Base-by-base conservation (phyloP, 441 rosid species). In the Arabidopsis hybrid region DNA sequence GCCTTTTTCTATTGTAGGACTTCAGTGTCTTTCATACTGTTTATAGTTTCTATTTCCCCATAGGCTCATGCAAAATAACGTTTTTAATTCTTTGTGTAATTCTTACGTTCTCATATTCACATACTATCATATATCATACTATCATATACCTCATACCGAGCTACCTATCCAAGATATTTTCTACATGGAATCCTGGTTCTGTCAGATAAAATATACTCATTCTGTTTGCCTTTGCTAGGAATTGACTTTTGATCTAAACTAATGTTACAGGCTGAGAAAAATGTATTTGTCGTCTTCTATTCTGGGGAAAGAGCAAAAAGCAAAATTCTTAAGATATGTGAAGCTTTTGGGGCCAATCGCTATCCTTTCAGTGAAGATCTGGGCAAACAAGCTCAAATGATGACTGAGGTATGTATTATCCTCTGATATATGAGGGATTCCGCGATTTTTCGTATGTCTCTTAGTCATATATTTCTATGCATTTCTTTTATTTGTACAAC, bases 341-440 rank as follows among this genome's bases (percentile, higher is more conserved):
- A 95, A 73, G 97, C 96, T 69, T 91, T 92, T 88, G 99, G 94
- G 34, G 97, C 99, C 69, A 94, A 89, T 73, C 95, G 93, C 39
- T 94, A 94, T 80, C 80, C 93, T 70, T 92, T 92, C 82, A 79
- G 85, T 35, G 97, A 90, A 79, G 97, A 91, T 13, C 62, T 85
- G 31, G 85, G 87, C 69, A 90, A 77, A 80, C 97, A 91, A 79
- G 73, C 78, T 70, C 87, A 87, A 62, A 87, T 87, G 87, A 81
- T 83, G 68, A 65, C 76, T 2, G 88, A 92, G 85, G 99, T 91
- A 83, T 71, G 76, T 56, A 46, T 67, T 77, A 14, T 79, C 38
- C 40, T 77, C 39, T 47, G 11, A 12, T 31, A 47, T 67, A 53
- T 46, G 26, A 51, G 35, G 42, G 49, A 38, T 57, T 67, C 8